phyloP scores from a whole-genome alignment of 1,284 basidiomycete genomes.

The Paramarasmius palmivorus region DNA sequence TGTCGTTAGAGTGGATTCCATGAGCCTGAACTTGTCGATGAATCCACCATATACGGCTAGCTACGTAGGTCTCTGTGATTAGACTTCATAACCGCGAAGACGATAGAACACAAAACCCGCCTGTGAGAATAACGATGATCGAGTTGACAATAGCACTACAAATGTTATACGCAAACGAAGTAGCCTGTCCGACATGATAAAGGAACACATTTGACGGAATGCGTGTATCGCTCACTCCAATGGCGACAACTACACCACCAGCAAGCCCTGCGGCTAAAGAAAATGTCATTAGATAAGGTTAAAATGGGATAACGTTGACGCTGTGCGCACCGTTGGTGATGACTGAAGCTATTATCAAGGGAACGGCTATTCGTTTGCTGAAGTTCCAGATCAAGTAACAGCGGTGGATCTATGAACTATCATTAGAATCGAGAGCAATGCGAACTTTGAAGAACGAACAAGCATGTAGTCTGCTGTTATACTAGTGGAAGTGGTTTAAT shows the following conservation, averaged over 20 bases:
- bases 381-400: neutral
- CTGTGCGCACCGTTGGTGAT: neutral
- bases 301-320: neutral
- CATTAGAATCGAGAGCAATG: neutral
- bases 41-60: slow-evolving; percentile 4
- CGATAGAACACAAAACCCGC: neutral
- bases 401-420: neutral
- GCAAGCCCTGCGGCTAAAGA: too few species aligned
- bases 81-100: neutral
- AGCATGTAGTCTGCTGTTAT: slow-evolving; percentile 5
- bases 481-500: neutral
- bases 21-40: neutral
- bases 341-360: neutral
- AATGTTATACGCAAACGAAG: neutral
- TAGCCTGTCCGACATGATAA: neutral
- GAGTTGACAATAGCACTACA: neutral
- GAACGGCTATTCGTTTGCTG: neutral
- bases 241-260: too few species aligned
- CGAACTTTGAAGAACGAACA: neutral
- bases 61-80: neutral
- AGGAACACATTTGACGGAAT: neutral
- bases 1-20: neutral
- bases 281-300: neutral
- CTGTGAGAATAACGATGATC: neutral
- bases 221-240: too few species aligned